These are phyloP conservation scores for Quercus ilex DNA, from an alignment of 306 rosid genomes.

Conservation along the genomic window DNA sequence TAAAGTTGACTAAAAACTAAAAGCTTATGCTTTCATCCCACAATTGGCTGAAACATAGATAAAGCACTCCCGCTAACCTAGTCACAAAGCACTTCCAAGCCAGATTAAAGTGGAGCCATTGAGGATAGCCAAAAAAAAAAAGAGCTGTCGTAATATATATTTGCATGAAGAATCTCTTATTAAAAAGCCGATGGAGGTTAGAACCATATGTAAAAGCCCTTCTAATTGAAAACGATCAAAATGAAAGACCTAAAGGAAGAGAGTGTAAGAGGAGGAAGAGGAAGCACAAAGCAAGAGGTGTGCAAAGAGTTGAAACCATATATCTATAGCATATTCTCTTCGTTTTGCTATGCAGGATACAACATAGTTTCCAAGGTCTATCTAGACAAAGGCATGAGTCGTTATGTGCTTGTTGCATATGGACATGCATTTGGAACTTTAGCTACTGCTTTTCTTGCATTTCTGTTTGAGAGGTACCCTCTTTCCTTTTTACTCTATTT, in stretches of 20 bases:
- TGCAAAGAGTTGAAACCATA: background rate
- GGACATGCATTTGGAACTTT: slow-evolving; percentile 18
- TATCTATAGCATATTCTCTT: background rate
- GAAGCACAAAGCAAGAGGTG: background rate
- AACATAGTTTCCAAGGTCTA: background rate
- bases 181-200: background rate
- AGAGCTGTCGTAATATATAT: no score
- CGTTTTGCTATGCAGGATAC: background rate
- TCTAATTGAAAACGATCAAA: background rate
- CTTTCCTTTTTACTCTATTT: background rate
- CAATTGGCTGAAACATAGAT: no score
- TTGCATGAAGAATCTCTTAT: no score
- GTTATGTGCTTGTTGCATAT: slow-evolving; percentile 28
- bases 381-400: slow-evolving; percentile 23
- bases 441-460: slow-evolving; percentile 13
- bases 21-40: no score
- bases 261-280: background rate
- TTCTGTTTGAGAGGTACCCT: slow-evolving; percentile 19
- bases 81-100: no score
- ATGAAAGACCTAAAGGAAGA: background rate
- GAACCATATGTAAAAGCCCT: background rate
- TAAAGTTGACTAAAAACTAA: no score
- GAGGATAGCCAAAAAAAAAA: no score
- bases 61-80: no score
- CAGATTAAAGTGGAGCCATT: no score